These are phyloP conservation scores for Pelagophyceae sp. DNA, from an alignment of 352 stramenopile species.

Conservation along the genomic window DNA sequence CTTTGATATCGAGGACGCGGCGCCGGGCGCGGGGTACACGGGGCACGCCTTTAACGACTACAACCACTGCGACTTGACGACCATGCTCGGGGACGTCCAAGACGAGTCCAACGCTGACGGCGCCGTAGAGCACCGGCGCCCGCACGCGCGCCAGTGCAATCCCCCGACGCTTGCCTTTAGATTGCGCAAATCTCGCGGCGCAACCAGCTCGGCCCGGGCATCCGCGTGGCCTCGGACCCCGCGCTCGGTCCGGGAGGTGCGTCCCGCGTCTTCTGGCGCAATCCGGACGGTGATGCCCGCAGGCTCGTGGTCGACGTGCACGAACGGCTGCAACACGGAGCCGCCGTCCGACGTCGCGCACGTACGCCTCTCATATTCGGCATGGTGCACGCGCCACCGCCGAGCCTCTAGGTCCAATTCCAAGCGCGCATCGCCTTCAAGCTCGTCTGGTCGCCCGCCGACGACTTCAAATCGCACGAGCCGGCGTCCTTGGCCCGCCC, in stretches of 20 bases:
- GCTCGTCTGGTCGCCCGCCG: conserved; percentile 57
- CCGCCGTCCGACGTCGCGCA: conserved; percentile 59
- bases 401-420: too few species aligned
- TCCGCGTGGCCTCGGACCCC: conserved; percentile 49
- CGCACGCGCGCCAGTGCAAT: too few species aligned
- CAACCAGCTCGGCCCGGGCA: conserved; percentile 52
- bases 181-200: conserved; percentile 50
- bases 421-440: conserved; percentile 57
- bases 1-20: conserved; percentile 41
- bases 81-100: conserved; percentile 48
- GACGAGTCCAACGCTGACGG: conserved; percentile 47
- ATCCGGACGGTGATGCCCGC: too few species aligned
- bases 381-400: too few species aligned
- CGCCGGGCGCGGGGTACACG: conserved; percentile 49
- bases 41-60: conserved; percentile 62
- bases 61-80: conserved; percentile 60
- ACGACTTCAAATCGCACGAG: conserved; percentile 47
- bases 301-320: conserved; percentile 57
- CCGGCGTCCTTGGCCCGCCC: neutral
- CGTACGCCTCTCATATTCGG: too few species aligned
- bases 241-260: conserved; percentile 51
- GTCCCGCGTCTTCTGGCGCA: too few species aligned
- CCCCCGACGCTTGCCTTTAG: too few species aligned
- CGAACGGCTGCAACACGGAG: conserved; percentile 50
- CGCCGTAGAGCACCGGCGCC: too few species aligned